Conservation (phyloP, 805 yeast genomes). For the Torulaspora quercuum region DNA sequence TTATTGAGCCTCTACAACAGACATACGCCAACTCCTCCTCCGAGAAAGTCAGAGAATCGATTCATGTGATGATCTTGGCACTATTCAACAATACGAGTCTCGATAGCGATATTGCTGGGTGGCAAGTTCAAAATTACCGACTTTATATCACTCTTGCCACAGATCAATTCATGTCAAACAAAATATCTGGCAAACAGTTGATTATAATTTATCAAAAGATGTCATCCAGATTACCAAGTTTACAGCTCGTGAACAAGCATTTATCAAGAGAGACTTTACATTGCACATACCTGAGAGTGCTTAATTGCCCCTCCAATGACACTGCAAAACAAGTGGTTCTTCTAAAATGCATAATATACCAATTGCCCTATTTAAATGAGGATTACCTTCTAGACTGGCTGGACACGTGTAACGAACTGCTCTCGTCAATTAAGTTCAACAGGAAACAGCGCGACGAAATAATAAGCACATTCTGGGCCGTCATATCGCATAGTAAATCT, state of each 20-base stretch:
- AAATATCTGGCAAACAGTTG: conserved; percentile 24
- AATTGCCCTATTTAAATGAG: conserved; percentile 19
- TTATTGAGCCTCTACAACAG: conserved; percentile 15
- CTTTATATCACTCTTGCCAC: conserved; percentile 19
- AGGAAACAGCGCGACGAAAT: conserved; percentile 11
- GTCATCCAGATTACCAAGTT: conserved; percentile 13
- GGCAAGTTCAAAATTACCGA: conserved; percentile 20
- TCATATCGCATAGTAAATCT: conserved; percentile 18
- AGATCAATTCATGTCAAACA: conserved; percentile 14
- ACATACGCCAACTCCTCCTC: conserved; percentile 12
- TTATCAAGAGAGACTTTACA: conserved; percentile 24
- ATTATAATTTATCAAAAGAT: conserved; percentile 19
- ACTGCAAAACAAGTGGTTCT: conserved; percentile 15
- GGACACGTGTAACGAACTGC: conserved; percentile 26
- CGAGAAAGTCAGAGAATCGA: conserved; percentile 24
- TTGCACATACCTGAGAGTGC: conserved; percentile 19
- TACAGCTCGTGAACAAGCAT: conserved; percentile 17
- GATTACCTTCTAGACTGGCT: conserved; percentile 25
- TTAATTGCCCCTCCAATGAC: conserved; percentile 14
- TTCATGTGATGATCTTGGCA: conserved; percentile 24
- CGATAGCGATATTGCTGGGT: conserved; percentile 9
- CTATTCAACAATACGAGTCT: conserved; percentile 14
- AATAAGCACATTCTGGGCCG: conserved; percentile 23
- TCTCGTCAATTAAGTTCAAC: conserved; percentile 7
- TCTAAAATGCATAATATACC: conserved; percentile 25